Base-by-base conservation (phyloP, 768 basidiomycete genomes). In the Mycena leptocephala region DNA sequence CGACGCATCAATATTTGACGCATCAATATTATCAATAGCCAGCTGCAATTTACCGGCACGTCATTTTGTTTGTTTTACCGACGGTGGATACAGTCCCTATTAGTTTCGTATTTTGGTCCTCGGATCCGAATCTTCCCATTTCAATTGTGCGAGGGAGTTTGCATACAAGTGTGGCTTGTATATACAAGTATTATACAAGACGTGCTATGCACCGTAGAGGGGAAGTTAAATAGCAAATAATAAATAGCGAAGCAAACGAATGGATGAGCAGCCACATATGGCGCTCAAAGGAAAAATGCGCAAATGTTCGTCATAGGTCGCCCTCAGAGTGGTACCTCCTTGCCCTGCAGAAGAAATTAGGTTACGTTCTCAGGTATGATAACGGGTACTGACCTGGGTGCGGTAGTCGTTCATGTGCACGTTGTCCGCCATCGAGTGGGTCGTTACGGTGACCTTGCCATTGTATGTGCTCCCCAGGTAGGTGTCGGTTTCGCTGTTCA, bases 401-500 rank as follows among this genome's bases (percentile, higher is more conserved):
- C 41, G 30, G 7, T 55, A 33, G 37, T 62, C 26, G 59, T 76
- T 35, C 51, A 24, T 56, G 26, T 53, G 33, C n/a, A 55, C 41
- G 70, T 62, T 37, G 65, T 73, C 67, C 53, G 35, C 37, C 26
- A 72, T 28, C 5, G 75, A 76, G 55, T 76, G 76, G 3, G 71
- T 69, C 3, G 71, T 76, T n/a, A 76, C 76, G 7, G 76, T 76
- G 71, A 76, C 76, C 66, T 76, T 76, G 48, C 76, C 76, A 46
- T 20, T 63, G 70, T 69, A 73, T 10, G 71, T 69, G 53, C 61
- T 59, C 24, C 59, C 48, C 35, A 46, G 61, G 32, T 26, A 76
- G 24, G 76, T 76, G 5, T 76, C 76, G 30, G 76, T 73, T 10
- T 73, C 76, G 48, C 39, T 67, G 55, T 46, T 37, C 37, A 73